Base-by-base conservation (phyloP, 805 yeast genomes). In the Yarrowia sp. region DNA sequence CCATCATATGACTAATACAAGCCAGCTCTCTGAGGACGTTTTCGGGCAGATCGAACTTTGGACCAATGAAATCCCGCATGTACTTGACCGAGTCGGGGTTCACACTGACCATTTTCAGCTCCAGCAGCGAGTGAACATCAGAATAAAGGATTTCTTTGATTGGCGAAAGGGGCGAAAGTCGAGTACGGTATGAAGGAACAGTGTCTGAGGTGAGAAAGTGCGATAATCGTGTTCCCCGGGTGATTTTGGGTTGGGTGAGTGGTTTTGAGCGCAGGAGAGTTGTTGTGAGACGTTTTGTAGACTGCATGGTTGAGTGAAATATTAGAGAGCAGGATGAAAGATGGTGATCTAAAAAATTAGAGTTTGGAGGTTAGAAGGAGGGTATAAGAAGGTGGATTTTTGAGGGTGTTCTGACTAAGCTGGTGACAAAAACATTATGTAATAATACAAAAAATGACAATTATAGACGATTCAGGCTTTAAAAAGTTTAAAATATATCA, bases 131-230 rank as follows among this genome's bases (percentile, higher is more conserved):
- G 15, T 55, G 47, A 8, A 55, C 47, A 17, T 55, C 61, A 9
- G 61, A 41, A 31, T 55, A 55, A 8, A 55, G 15, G 11, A 55
- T 55, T 10, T 55, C 61, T 31, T 55, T 55, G 47, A 39, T 31
- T 2, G 61, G 47, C 4, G 47, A 35, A 7, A 55, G 41, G 13
- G 61, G 61, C 47, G 61, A 55, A 11, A 55, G 61, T 35, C 61
- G 33, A 6, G 61, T 55, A 11, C 61, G 15, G 31, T 55, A 55
- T 8, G 61, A 55, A 1, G 61, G 61, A 28, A 39, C 47, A 7
- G 61, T 39, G 38, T 55, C 61, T 4, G 61, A 55, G 13, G 47
- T 41, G 10, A 55, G 47, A 55, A 31, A 55, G 11, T 55, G 61
- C 13, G 31, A 33, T 32, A 1, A 9, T 33, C 55, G 55, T 11